Evolutionary conservation across 2,329 filamentous ascomycete genomes (phyloP).

Genomic region (Paecilomyces sp.): DNA sequence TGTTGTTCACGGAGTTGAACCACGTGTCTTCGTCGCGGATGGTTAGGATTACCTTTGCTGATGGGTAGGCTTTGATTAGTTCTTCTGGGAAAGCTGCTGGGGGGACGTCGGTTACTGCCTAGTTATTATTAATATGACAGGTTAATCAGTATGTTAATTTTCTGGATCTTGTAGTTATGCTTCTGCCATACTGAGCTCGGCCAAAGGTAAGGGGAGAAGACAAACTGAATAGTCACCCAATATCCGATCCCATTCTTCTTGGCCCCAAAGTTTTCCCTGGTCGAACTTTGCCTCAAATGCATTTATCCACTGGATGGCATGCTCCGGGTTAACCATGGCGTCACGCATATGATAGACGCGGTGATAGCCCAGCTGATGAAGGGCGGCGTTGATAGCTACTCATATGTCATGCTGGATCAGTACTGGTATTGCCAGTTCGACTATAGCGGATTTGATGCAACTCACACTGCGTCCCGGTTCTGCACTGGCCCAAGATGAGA

Average conservation of each 20-base stretch:
- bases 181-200: too few species aligned
- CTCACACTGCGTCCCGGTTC: neutral
- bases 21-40: constrained; percentile 18
- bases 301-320: neutral
- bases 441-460: too few species aligned
- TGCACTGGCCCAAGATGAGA: neutral
- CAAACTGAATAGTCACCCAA: neutral
- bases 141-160: neutral
- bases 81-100: constrained; percentile 13
- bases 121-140: neutral
- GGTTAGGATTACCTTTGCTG: constrained; percentile 14
- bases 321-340: neutral
- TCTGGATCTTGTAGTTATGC: too few species aligned
- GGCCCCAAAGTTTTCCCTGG: neutral
- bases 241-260: neutral
- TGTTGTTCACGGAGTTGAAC: constrained; percentile 7
- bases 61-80: constrained; percentile 20
- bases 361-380: neutral
- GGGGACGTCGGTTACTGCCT: constrained; percentile 10
- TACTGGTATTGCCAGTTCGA: neutral
- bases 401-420: neutral
- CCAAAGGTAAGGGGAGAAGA: too few species aligned
- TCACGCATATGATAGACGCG: neutral
- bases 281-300: neutral
- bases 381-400: neutral